Conservation (phyloP, 1,139 yeast species). For the Blastobotrys niveus region DNA sequence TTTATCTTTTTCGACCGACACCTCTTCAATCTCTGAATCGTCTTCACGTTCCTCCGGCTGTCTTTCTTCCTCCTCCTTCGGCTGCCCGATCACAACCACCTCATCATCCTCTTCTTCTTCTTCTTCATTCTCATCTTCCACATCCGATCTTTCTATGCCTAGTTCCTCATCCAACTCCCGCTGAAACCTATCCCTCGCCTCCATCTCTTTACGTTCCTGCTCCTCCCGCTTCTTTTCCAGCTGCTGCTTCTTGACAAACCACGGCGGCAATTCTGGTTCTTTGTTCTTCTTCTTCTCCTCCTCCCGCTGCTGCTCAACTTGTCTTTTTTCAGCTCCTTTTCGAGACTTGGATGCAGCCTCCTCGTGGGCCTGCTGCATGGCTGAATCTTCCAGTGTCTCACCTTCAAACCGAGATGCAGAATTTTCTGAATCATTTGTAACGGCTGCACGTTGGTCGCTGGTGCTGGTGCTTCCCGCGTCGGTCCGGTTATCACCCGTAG, state of each 20-base stretch:
- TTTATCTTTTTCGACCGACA: constrained; percentile 13
- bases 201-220: background rate
- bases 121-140: constrained; percentile 11
- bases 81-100: background rate
- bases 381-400: no score
- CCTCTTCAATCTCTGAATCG: constrained; percentile 5
- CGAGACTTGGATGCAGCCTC: no score
- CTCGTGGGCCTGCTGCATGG: no score
- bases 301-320: background rate
- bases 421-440: no score
- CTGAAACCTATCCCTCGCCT: background rate
- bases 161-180: constrained; percentile 5
- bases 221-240: background rate
- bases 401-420: no score
- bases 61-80: background rate
- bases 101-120: background rate
- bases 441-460: no score
- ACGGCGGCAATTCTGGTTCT: background rate
- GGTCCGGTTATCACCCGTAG: background rate
- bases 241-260: constrained; percentile 1
- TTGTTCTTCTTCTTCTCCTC: background rate
- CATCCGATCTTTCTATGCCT: constrained; percentile 3
- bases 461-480: no score
- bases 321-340: background rate
- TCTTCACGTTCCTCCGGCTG: constrained; percentile 2